Evolutionary conservation across 2,329 filamentous ascomycete genomes (phyloP).

Genomic region (Fusarium floridanum): DNA sequence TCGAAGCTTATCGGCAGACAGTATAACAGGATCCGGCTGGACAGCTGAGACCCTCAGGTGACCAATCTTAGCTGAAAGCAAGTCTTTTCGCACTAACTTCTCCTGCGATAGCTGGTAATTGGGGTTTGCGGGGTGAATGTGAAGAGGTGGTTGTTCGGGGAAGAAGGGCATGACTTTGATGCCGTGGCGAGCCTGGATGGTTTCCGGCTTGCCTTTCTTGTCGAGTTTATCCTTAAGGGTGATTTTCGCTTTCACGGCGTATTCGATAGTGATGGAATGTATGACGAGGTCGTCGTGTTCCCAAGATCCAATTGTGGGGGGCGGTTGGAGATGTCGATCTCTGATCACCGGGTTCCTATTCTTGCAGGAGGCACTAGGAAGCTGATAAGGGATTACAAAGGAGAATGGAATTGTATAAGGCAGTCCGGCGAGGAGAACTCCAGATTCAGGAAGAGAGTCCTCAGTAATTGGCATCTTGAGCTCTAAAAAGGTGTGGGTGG

Average conservation of each 20-base stretch:
- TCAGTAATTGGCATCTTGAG: constrained; percentile 33
- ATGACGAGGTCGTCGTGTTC: constrained; percentile 37
- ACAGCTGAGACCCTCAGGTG: constrained; percentile 19
- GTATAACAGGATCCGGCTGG: constrained; percentile 28
- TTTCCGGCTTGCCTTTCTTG: neutral
- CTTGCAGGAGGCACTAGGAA: constrained; percentile 31
- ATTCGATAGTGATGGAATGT: constrained; percentile 23
- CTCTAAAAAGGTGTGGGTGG: constrained; percentile 30
- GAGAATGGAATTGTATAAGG: constrained; percentile 31
- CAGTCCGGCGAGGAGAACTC: constrained; percentile 15
- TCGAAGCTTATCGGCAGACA: constrained; percentile 30
- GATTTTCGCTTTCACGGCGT: constrained; percentile 21
- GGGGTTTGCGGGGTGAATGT: constrained; percentile 15
- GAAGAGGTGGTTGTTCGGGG: constrained; percentile 33
- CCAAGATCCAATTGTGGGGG: constrained; percentile 38
- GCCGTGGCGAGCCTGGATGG: constrained; percentile 3
- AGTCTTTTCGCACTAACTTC: constrained; percentile 31
- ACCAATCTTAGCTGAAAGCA: constrained; percentile 28
- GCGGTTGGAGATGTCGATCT: constrained; percentile 31
- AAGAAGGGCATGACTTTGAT: constrained; percentile 35
- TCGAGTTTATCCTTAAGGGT: neutral
- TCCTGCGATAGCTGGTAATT: constrained; percentile 26
- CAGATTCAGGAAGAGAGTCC: constrained; percentile 4
- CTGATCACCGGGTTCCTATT: constrained; percentile 15
- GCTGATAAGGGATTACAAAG: constrained; percentile 36